A percentile compares a stretch with the other conserved stretches of the same genome.
phyloP scores from a whole-genome alignment of 169 alveolate genomes.

The Plasmodium berghei region DNA sequence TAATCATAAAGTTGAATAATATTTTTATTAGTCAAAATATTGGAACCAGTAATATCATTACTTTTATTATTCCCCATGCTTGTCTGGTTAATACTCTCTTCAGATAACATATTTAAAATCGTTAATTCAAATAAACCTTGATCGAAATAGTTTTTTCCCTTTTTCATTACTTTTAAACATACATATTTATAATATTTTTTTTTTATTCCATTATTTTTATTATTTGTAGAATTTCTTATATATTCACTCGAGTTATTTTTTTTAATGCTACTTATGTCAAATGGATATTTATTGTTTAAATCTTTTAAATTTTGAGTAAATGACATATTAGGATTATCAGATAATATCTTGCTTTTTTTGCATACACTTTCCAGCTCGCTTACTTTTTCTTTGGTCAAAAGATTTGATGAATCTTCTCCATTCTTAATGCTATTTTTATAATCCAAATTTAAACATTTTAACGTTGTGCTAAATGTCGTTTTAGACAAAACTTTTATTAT shows the following conservation, averaged over 20 bases:
- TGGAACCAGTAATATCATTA: no score
- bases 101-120: slow-evolving; percentile 86
- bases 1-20: slow-evolving; percentile 87
- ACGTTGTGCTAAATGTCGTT: slow-evolving; percentile 92
- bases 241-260: not conserved
- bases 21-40: slow-evolving; percentile 21
- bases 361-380: no score
- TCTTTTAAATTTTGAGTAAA: not conserved
- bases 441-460: slow-evolving; percentile 89
- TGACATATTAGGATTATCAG: not conserved
- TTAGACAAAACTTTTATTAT: slow-evolving; percentile 90
- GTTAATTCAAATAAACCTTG: slow-evolving; percentile 94
- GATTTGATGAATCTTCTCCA: not conserved
- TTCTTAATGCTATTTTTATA: slow-evolving; percentile 22
- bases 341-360: not conserved
- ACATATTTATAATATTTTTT: slow-evolving; percentile 82
- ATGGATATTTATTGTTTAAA: not conserved
- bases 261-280: not conserved
- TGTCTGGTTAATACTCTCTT: slow-evolving; percentile 84
- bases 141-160: slow-evolving; percentile 94
- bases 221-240: not conserved
- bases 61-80: not conserved
- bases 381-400: not conserved
- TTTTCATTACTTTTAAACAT: slow-evolving; percentile 94
- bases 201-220: not conserved